Conservation (phyloP, 1,284 basidiomycete genomes). For the Macrocystidia cucumis region DNA sequence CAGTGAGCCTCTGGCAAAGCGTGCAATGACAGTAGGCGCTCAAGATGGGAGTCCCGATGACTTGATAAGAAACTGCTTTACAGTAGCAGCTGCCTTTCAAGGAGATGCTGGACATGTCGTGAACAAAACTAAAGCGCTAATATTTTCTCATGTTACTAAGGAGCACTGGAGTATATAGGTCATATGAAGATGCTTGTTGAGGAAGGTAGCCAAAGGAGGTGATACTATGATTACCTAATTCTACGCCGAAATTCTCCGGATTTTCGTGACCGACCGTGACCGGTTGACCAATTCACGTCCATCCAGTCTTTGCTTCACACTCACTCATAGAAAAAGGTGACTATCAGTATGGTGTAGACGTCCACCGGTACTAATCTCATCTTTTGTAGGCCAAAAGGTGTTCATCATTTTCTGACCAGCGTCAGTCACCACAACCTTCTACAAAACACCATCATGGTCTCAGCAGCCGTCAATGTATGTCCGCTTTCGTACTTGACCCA, state of each 20-base stretch:
- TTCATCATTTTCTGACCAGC: too few species aligned
- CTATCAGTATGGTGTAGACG: too few species aligned
- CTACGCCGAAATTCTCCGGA: constrained; percentile 36
- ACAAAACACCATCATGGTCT: constrained; percentile 38
- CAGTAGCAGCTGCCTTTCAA: constrained; percentile 47
- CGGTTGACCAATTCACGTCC: too few species aligned
- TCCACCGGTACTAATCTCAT: too few species aligned
- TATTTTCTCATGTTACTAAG: too few species aligned
- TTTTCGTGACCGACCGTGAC: too few species aligned
- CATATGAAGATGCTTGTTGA: neutral
- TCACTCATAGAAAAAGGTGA: too few species aligned
- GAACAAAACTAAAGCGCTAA: too few species aligned
- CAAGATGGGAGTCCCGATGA: constrained; percentile 37
- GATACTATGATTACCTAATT: constrained; percentile 22
- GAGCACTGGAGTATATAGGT: constrained; percentile 1
- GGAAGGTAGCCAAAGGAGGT: too few species aligned
- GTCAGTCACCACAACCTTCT: too few species aligned
- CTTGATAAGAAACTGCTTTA: constrained; percentile 33
- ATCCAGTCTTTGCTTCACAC: too few species aligned
- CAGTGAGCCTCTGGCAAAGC: constrained; percentile 47
- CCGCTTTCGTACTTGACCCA: constrained; percentile 8
- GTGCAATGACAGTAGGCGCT: constrained; percentile 63
- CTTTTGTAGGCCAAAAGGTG: too few species aligned
- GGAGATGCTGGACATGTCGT: neutral
- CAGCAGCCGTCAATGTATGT: constrained; percentile 57